phyloP scores from a whole-genome alignment of 148 eudicot species.

The Vaccinium darrowii region DNA sequence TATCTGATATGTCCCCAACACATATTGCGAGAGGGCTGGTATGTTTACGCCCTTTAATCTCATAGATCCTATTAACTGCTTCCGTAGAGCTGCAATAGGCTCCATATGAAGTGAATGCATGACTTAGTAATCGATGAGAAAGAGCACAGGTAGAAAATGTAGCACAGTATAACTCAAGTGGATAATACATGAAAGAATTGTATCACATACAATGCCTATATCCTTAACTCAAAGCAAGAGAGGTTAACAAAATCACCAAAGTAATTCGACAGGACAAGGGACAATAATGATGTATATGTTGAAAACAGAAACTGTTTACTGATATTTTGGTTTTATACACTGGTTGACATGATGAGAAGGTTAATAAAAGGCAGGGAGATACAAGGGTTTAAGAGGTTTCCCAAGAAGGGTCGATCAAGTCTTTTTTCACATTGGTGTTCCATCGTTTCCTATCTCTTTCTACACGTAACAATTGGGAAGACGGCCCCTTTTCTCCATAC shows the following conservation, averaged over 20 bases:
- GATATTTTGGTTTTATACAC: not conserved
- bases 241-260: not conserved
- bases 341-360: not conserved
- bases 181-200: not conserved
- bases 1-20: slow-evolving; percentile 80
- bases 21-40: slow-evolving; percentile 95
- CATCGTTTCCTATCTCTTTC: not conserved
- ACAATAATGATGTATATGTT: not conserved
- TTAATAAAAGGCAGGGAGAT: not conserved
- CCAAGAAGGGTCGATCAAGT: not conserved
- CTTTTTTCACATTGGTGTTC: not conserved
- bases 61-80: slow-evolving; percentile 80
- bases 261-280: not conserved
- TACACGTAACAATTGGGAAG: not conserved
- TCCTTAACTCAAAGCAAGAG: not conserved
- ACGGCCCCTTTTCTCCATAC: not conserved
- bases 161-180: not conserved
- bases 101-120: slow-evolving; percentile 14
- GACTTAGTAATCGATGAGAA: not conserved
- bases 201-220: not conserved
- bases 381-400: not conserved
- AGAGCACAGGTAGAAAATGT: not conserved
- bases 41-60: slow-evolving; percentile 83
- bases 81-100: slow-evolving; percentile 65
- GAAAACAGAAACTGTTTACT: not conserved